These are phyloP conservation scores for Cynara cardunculus DNA, from an alignment of 129 eudicot species.

Conservation along the genomic window DNA sequence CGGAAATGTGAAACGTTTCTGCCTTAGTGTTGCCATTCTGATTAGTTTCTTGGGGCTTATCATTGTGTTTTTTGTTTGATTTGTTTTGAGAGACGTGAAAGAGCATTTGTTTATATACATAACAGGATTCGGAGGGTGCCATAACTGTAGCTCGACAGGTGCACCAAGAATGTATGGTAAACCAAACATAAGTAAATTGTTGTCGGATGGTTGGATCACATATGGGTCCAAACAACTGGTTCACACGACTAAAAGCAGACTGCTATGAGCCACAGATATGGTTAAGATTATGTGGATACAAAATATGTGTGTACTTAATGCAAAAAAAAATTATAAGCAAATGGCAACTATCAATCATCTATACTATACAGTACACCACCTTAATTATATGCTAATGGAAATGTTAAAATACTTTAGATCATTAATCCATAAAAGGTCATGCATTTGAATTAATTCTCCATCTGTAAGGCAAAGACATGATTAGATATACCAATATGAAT, in stretches of 20 bases:
- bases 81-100: neutral
- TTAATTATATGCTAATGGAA: neutral
- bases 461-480: neutral
- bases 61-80: slow-evolving; percentile 1
- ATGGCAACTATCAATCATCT: neutral
- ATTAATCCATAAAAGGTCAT: neutral
- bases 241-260: neutral
- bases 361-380: neutral
- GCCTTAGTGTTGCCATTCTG: slow-evolving; percentile 4
- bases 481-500: neutral
- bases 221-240: slow-evolving; percentile 1
- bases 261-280: neutral
- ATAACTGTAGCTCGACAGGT: neutral
- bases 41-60: slow-evolving; percentile 26
- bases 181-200: neutral
- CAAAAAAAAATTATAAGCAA: neutral
- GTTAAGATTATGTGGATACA: neutral
- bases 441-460: neutral
- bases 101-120: slow-evolving; percentile 10
- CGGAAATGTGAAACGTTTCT: slow-evolving; percentile 3
- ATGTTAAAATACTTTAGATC: neutral
- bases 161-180: neutral
- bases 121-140: neutral
- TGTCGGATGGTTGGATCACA: neutral
- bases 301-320: neutral